Evolutionary conservation across 1,284 basidiomycete species (phyloP), one percentile per base, ranked within the genome.

Genomic region (Stygiomarasmius scandens): DNA sequence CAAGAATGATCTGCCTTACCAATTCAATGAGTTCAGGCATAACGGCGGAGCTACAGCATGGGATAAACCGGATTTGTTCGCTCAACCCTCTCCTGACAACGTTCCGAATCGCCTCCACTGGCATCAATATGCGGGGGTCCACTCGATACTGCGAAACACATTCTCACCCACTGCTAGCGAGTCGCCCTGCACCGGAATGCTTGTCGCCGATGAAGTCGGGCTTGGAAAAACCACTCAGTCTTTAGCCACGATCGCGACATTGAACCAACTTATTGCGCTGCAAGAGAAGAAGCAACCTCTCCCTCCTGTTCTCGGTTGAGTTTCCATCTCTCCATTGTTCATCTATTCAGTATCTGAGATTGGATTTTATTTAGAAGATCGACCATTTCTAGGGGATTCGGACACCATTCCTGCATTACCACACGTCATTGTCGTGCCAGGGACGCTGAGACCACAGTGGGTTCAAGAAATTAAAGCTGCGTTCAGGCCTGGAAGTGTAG

Each of bases 121-220:
- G 68, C 71, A 74, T 22, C 54, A 55, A 27, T 49, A 70, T 70
- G 65, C 65, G 8, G 71, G 68, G 12, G 53, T 70, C 3, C 68
- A 70, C 51, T 63, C 67, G 0, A 63, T 69, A n/a, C 10, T 70
- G 2, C 60, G 67, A 2, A 64, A 58, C 1, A 23, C 60, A 1
- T 70, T 72, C 54, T 57, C 63, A 1, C 0, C 41, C 1, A 27
- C 51, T 29, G 47, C 59, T 1, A 16, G 9, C 2, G 11, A 10
- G 0, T 46, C 34, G 1, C 25, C 47, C n/a, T 29, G 49, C 14
- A 12, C 36, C 5, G 69, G 71, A 0, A 57, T 64, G 0, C 64
- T 72, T 9, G 43, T 71, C 12, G 50, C 48, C 25, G 55, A 52
- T 41, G 49, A 56, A 29, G 55, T 56, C 10, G 55, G 55, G 3